A percentile compares a stretch with the other conserved stretches of the same genome.
phyloP scores from a whole-genome alignment of 345 rosid genomes.

The Moricandia moricandioides region DNA sequence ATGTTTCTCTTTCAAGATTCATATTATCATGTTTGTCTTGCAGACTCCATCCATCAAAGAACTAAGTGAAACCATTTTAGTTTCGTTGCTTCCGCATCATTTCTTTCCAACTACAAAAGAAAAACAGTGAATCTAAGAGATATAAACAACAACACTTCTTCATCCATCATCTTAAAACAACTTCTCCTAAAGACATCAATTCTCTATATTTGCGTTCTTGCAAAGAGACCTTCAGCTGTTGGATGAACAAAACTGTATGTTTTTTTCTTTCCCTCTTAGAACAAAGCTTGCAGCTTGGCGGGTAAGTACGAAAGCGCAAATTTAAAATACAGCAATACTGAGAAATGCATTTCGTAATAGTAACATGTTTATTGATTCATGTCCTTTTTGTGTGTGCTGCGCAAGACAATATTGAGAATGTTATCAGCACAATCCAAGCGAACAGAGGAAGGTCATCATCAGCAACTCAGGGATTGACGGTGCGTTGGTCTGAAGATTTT shows the following conservation, averaged over 20 bases:
- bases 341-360: too few relatives aligned
- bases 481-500: neutral
- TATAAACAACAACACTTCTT: neutral
- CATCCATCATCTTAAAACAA: neutral
- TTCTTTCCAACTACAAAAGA: too few relatives aligned
- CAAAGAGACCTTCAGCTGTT: neutral
- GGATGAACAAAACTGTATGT: too few relatives aligned
- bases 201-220: neutral
- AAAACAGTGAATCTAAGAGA: neutral
- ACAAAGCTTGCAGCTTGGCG: neutral
- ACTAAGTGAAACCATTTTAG: neutral
- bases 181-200: neutral
- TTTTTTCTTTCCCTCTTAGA: neutral
- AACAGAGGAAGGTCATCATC: slow-evolving; percentile 61
- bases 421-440: slow-evolving; percentile 67
- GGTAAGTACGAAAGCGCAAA: neutral
- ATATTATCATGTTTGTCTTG: neutral
- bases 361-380: neutral
- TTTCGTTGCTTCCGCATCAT: neutral
- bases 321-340: neutral
- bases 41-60: neutral
- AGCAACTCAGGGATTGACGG: slow-evolving; percentile 50
- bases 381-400: neutral
- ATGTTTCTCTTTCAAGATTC: too few relatives aligned
- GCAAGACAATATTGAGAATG: slow-evolving; percentile 18